Base-by-base conservation (phyloP, 495 filamentous ascomycete species). In the Daldinia loculata region DNA sequence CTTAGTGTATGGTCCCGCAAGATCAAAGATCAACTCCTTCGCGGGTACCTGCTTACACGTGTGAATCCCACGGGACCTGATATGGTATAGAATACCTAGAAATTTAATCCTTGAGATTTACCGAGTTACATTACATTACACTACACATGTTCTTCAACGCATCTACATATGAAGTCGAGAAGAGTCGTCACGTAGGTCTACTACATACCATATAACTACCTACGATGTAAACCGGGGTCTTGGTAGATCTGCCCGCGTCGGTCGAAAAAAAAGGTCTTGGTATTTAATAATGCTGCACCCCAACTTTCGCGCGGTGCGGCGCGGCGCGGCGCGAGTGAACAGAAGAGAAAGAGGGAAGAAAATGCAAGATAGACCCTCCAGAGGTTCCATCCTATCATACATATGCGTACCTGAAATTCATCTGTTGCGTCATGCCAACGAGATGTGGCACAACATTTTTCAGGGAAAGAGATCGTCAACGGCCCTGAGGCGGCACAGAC, bases 401-500 rank as follows among this genome's bases (percentile, higher is more conserved):
- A 59, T 56, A 48, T 61, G 62, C 59, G 62, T 74, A 66, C 63
- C 66, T 70, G 67, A 70, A 48, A 65, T 62, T 51, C 45, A 51
- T 36, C 51, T 70, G 67, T 74, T 74, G 67, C 71, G 71, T 74
- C 71, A 74, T 74, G 71, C 62, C 36, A 63, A 41, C 67, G 34
- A 56, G 63, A 70, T 67, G 71, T 67, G 48, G 71, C 71, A 70
- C 67, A 70, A 70, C 67, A 52, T 48, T 61, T 58, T 70, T 70
- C 63, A 62, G 72, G 75, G 65, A 69, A 63, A 66, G 56, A 65
- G 70, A 75, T 75, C 73, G 61, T 63, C 72, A 55, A 60, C 61
- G 64, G 72, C 66, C 60, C 59, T 52, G 63, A 64, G 59, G 67
- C 75, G 73, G 75, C 75, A 77, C 70, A 72, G 67, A 75, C 75